Base-by-base conservation (phyloP, 495 filamentous ascomycete genomes). In the Extremus antarcticus region DNA sequence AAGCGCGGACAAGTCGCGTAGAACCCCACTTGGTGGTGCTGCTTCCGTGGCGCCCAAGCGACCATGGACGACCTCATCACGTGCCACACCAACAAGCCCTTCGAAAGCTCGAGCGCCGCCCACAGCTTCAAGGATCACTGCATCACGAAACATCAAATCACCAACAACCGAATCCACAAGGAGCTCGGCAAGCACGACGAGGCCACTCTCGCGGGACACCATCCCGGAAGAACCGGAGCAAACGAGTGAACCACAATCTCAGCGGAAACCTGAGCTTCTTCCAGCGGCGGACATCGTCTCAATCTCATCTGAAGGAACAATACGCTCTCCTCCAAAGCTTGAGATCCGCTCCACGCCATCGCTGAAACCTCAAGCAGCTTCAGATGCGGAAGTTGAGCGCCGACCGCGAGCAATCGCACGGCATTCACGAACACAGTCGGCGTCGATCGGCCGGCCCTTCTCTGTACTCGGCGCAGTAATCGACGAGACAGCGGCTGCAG, bases 181-280 rank as follows among this genome's bases (percentile, higher is more conserved):
- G 41, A 56, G 51, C 47, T 43, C 41, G 2, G 46, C 11, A 8
- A 43, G 54, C 38, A 35, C 46, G 16, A 40, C 2, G 8, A 11
- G 51, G 25, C 29, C 55, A 16, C 1, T 22, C 2, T 55, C 43
- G 2, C 3, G 25, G 1, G 52, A 51, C 15, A 50, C 51, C 19
- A 62, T 62, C 20, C 46, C 55, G 0, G 59, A 62, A 47, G 59
- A 62, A 47, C 46, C 50, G 10, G 51, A 54, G n/a, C n/a, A n/a
- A n/a, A n/a, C n/a, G n/a, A n/a, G n/a, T n/a, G n/a, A n/a, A n/a
- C n/a, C n/a, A n/a, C n/a, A n/a, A n/a, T n/a, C n/a, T n/a, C n/a
- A n/a, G n/a, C 13, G 16, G 24, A 35, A 20, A n/a, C 21, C 54
- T 19, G 47, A 51, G 21, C 22, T 20, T 48, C 24, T 7, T 41